Percentiles rank a stretch among this genome's conserved stretches.
Evolutionary conservation across 2,329 filamentous ascomycete species (phyloP).

Genomic region (Neonectria hederae): DNA sequence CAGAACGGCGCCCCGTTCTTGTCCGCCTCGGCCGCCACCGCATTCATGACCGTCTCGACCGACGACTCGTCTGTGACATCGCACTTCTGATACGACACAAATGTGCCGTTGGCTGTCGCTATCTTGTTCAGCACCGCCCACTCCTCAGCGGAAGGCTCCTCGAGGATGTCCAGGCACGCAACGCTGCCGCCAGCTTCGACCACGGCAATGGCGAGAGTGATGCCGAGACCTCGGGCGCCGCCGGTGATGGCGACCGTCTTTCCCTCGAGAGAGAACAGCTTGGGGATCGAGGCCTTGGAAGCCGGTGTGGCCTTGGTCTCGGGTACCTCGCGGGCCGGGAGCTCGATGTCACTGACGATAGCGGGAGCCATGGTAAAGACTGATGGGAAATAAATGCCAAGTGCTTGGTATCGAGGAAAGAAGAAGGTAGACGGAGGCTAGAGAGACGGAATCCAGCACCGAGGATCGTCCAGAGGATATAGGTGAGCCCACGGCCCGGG

Average conservation of each 20-base stretch:
- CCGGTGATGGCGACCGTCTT: constrained; percentile 61
- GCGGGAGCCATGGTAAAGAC: constrained; percentile 38
- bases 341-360: constrained; percentile 44
- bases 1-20: constrained; percentile 45
- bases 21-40: constrained; percentile 49
- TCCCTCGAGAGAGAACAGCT: constrained; percentile 56
- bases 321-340: constrained; percentile 40
- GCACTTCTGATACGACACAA: constrained; percentile 54
- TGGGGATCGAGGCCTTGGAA: constrained; percentile 38
- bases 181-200: constrained; percentile 60
- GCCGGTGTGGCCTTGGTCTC: constrained; percentile 46
- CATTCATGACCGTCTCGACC: constrained; percentile 48
- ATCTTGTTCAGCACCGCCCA: constrained; percentile 55
- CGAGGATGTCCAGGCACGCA: constrained; percentile 58
- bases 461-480: constrained; percentile 9
- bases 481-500: not conserved
- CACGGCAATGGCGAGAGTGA: constrained; percentile 58
- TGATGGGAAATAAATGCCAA: not conserved
- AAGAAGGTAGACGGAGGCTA: not conserved
- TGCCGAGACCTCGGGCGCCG: constrained; percentile 60
- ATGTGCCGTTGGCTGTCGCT: constrained; percentile 46
- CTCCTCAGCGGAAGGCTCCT: constrained; percentile 48
- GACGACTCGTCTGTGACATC: constrained; percentile 58
- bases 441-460: not conserved
- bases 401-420: not conserved